Conservation (phyloP, 345 rosid species). For the Limnanthes douglasii region DNA sequence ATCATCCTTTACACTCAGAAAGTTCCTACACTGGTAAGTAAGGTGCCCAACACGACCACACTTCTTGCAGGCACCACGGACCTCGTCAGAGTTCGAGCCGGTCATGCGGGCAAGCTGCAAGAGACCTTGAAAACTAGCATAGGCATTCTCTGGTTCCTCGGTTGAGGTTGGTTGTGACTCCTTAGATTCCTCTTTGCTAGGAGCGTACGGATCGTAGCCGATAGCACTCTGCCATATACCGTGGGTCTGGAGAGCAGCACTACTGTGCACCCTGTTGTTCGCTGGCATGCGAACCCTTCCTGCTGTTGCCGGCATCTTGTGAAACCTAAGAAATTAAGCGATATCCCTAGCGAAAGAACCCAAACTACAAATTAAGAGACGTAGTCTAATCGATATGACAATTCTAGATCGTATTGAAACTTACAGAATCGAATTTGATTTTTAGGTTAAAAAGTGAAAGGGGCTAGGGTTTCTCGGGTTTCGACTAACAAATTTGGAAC, state of each 20-base stretch:
- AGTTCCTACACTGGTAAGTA: conserved; percentile 79
- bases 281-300: conserved; percentile 99
- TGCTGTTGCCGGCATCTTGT: conserved; percentile 98
- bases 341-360: too few species aligned
- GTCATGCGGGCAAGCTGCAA: conserved; percentile 77
- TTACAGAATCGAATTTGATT: too few species aligned
- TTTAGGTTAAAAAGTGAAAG: too few species aligned
- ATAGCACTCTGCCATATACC: conserved; percentile 99
- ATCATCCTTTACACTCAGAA: conserved; percentile 73
- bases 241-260: conserved; percentile 95
- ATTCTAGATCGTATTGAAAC: too few species aligned
- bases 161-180: conserved; percentile 21
- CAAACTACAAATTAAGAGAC: too few species aligned
- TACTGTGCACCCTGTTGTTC: conserved; percentile 95
- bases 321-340: not conserved
- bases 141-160: conserved; percentile 53
- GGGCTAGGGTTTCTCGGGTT: too few species aligned
- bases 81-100: conserved; percentile 61
- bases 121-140: conserved; percentile 72
- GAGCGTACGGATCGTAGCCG: conserved; percentile 93
- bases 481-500: too few species aligned
- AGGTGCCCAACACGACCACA: conserved; percentile 95
- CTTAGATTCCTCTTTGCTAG: conserved; percentile 67
- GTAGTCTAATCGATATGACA: too few species aligned
- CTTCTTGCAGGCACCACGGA: conserved; percentile 83